These are phyloP conservation scores for Cyamopsis tetragonoloba DNA, from an alignment of 306 rosid genomes.

Conservation along the genomic window DNA sequence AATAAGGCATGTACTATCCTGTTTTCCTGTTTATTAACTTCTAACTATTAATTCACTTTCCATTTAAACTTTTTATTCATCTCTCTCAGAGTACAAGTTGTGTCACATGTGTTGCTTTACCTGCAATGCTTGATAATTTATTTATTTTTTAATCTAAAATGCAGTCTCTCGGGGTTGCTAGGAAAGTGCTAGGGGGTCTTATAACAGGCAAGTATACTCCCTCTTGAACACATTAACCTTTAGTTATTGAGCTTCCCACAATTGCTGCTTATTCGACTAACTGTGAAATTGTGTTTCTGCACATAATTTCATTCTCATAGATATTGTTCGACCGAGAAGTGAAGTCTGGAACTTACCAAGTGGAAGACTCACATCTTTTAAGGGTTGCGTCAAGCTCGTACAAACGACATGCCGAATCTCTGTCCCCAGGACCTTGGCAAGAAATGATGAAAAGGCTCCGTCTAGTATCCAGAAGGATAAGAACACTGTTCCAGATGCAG, in stretches of 20 bases:
- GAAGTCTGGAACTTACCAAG: slow-evolving; percentile 34
- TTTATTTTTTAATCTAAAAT: neutral
- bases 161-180: slow-evolving; percentile 43
- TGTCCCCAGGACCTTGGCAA: slow-evolving; percentile 40
- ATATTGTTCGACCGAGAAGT: slow-evolving; percentile 30
- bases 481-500: slow-evolving; percentile 71
- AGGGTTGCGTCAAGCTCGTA: slow-evolving; percentile 36
- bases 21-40: neutral
- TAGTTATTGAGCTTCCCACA: neutral
- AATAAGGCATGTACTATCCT: neutral
- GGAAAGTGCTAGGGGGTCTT: slow-evolving; percentile 32
- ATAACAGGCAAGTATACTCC: slow-evolving; percentile 51
- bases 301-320: slow-evolving; percentile 18
- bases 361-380: slow-evolving; percentile 37
- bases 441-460: slow-evolving; percentile 28
- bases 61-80: neutral
- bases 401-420: slow-evolving; percentile 54
- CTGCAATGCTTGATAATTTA: neutral
- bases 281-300: neutral
- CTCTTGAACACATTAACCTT: neutral
- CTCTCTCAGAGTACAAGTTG: no score
- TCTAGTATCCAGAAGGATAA: slow-evolving; percentile 44
- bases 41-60: neutral
- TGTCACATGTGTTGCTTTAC: neutral
- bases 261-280: slow-evolving; percentile 4